These are phyloP conservation scores for Sarcomyxa edulis DNA, from an alignment of 768 basidiomycete genomes.

Conservation along the genomic window DNA sequence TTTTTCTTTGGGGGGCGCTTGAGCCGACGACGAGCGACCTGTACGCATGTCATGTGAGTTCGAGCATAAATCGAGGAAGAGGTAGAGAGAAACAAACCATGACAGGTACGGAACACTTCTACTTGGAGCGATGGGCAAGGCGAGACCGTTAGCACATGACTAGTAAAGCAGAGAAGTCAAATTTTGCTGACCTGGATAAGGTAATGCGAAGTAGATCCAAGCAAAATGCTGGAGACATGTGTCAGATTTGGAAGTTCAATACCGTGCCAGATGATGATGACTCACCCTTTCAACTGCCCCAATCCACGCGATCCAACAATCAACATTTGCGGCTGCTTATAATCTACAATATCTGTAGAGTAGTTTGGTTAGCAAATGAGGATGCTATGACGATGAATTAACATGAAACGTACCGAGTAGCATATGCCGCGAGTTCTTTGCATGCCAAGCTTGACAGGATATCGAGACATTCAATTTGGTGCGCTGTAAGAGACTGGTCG, in stretches of 20 bases:
- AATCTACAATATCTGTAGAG: slow-evolving; percentile 71
- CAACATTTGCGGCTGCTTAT: slow-evolving; percentile 82
- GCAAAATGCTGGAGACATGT: slow-evolving; percentile 58
- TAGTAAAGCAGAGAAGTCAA: background rate
- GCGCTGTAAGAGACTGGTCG: slow-evolving; percentile 83
- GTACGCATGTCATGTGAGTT: slow-evolving; percentile 1
- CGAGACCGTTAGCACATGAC: slow-evolving; percentile 3
- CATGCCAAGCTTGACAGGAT: slow-evolving; percentile 93
- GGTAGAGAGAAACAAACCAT: slow-evolving; percentile 47
- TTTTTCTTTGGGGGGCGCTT: slow-evolving; percentile 80
- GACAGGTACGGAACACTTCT: slow-evolving; percentile 93
- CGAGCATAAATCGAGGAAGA: slow-evolving; percentile 2
- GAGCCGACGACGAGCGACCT: slow-evolving; percentile 81
- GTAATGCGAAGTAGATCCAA: slow-evolving; percentile 95
- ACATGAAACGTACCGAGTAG: slow-evolving; percentile 67
- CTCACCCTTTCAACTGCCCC: slow-evolving; percentile 81
- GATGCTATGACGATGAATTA: slow-evolving; percentile 1
- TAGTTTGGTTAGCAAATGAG: no score
- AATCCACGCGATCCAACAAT: slow-evolving; percentile 95
- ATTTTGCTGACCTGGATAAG: slow-evolving; percentile 61
- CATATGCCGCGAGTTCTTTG: slow-evolving; percentile 93
- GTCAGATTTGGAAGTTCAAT: background rate
- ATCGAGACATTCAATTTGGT: slow-evolving; percentile 85
- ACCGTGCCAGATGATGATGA: slow-evolving; percentile 6
- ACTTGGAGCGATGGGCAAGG: background rate